Base-by-base conservation (phyloP, 169 alveolate genomes). In the Plasmodium knowlesi region DNA sequence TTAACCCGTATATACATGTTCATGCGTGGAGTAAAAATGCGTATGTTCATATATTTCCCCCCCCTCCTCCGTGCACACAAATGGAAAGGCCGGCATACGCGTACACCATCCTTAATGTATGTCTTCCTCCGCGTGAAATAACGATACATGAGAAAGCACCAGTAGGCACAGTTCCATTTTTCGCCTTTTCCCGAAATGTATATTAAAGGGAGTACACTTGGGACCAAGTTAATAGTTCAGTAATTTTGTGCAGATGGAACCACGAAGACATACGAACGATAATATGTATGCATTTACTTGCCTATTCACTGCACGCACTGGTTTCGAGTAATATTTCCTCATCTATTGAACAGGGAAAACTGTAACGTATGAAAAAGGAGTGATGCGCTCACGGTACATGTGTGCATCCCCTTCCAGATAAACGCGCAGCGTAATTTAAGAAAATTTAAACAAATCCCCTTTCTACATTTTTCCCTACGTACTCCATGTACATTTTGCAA, bases 141-240 rank as follows among this genome's bases (percentile, higher is more conserved):
- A 8, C 30, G 1, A 70, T 10, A 71, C 5, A 9, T 61, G 28
- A 22, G 9, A 34, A 61, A 71, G 92, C 92, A 83, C 92, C 92
- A 53, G 61, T 67, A 71, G 92, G 92, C 92, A 83, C 92, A 82
- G 57, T 82, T 82, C 19, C 89, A 54, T 9, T 82, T 82, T 53
- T 82, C 30, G n/a, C 32, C 10, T 46, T n/a, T 28, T 28, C 43
- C 22, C 22, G 39, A 53, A 82, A 54, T 46, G 22, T 22, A 78
- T n/a, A 78, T 61, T 61, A 61, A 19, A 61, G 37, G 34, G 76
- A 19, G 76, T 22, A 61, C 22, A 61, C 34, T 61, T 61, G 76
- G 76, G 76, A 1, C 28, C 14, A 61, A 34, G 34, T 34, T 16
- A 61, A 61, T 8, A 61, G 16, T 61, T 61, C 16, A 16, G 34